Conservation (phyloP, 768 basidiomycete species). For the Boletus vinaceobasis region DNA sequence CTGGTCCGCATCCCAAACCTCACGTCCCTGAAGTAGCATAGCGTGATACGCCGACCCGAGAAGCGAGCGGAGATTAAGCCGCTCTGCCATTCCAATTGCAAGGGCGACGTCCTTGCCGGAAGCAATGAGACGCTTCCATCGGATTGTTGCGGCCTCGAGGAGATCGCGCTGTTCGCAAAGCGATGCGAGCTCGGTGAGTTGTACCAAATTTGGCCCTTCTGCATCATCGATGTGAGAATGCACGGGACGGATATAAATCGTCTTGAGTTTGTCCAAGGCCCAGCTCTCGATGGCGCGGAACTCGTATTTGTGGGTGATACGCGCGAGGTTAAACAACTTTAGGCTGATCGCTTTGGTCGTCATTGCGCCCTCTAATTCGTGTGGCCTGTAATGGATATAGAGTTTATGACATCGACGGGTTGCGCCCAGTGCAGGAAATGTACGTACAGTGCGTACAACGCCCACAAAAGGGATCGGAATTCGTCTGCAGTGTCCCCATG, state of each 20-base stretch:
- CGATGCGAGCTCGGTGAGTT: slow-evolving; percentile 51
- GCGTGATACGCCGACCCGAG: slow-evolving; percentile 50
- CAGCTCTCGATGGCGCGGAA: slow-evolving; percentile 45
- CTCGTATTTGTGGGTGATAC: slow-evolving; percentile 48
- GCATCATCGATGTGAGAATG: slow-evolving; percentile 30
- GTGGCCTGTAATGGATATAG: slow-evolving; percentile 33
- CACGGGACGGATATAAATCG: slow-evolving; percentile 33
- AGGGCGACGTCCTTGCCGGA: slow-evolving; percentile 44
- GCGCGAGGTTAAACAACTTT: slow-evolving; percentile 44
- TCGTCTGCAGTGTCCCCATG: slow-evolving; percentile 46
- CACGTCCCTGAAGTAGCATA: slow-evolving; percentile 50
- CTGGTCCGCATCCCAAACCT: slow-evolving; percentile 46
- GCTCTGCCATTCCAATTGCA: slow-evolving; percentile 46
- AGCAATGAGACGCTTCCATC: slow-evolving; percentile 48
- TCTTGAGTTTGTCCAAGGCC: slow-evolving; percentile 40
- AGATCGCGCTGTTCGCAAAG: slow-evolving; percentile 47
- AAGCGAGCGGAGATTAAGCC: slow-evolving; percentile 43
- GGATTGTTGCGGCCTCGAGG: slow-evolving; percentile 38
- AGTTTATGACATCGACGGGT: slow-evolving; percentile 1
- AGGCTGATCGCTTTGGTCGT: slow-evolving; percentile 42
- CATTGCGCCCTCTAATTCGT: slow-evolving; percentile 44
- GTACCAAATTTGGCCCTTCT: slow-evolving; percentile 39
- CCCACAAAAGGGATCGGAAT: slow-evolving; percentile 53
- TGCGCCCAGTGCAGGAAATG: background rate
- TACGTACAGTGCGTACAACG: slow-evolving; percentile 50